Evolutionary conservation across 805 yeast genomes (phyloP).

Genomic region (Candida takata): DNA sequence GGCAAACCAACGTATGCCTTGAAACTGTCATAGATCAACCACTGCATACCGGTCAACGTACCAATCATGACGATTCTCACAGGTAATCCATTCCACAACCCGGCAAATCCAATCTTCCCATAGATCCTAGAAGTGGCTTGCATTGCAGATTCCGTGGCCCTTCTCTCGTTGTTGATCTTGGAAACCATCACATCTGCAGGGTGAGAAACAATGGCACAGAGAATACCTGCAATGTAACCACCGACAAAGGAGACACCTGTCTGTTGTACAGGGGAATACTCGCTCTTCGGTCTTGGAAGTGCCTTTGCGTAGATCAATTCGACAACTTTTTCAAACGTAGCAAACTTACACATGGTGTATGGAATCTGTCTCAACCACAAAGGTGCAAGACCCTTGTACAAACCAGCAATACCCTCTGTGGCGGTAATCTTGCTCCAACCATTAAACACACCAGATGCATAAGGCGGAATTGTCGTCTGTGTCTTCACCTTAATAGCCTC

Average conservation of each 20-base stretch:
- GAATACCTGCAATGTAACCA: slow-evolving; percentile 95
- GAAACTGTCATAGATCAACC: slow-evolving; percentile 95
- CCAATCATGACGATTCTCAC: slow-evolving; percentile 97
- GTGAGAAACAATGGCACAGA: slow-evolving; percentile 93
- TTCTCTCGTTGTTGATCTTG: slow-evolving; percentile 71
- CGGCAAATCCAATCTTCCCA: slow-evolving; percentile 74
- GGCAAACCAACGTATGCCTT: slow-evolving; percentile 93
- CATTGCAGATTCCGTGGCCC: slow-evolving; percentile 57
- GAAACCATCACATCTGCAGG: slow-evolving; percentile 99
- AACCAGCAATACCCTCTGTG: slow-evolving; percentile 61
- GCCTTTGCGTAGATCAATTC: slow-evolving; percentile 59
- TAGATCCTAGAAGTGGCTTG: slow-evolving; percentile 71
- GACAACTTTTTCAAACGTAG: slow-evolving; percentile 89
- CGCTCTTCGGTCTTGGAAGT: slow-evolving; percentile 65
- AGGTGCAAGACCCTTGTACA: slow-evolving; percentile 87
- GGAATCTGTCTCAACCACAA: slow-evolving; percentile 97
- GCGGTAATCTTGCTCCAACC: slow-evolving; percentile 63
- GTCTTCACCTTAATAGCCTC: slow-evolving; percentile 93
- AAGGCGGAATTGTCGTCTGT: slow-evolving; percentile 91
- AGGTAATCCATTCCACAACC: slow-evolving; percentile 92
- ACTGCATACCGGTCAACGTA: slow-evolving; percentile 93
- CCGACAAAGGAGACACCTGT: slow-evolving; percentile 93
- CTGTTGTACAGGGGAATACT: slow-evolving; percentile 69
- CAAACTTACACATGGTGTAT: slow-evolving; percentile 97
- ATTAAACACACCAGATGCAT: slow-evolving; percentile 52